Base-by-base conservation (phyloP, 495 filamentous ascomycete genomes). In the Penicillium ochrochloron region DNA sequence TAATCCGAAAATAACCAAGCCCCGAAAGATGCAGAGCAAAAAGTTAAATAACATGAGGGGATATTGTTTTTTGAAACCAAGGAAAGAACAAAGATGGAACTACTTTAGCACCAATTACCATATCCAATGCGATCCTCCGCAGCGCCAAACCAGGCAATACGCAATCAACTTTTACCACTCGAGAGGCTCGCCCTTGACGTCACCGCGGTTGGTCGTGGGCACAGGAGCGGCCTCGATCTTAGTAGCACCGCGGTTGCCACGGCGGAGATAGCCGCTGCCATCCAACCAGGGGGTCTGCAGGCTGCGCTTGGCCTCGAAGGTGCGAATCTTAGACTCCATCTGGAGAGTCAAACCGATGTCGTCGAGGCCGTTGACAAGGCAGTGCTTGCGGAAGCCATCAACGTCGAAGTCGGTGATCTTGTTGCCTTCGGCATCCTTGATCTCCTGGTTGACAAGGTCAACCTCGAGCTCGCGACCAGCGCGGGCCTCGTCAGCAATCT, bases 331-430 rank as follows among this genome's bases (percentile, higher is more conserved):
- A 56, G 90, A 88, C 68, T 93, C 93, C 77, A 93, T 85, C 78
- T 96, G 91, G 77, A 97, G 90, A 21, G 95, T 98, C 41, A 98
- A 79, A 55, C 93, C 95, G 66, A 99, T 98, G 68, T 99, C 95
- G 77, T 99, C 95, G 10, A 99, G 86, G 1, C 95, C 95, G 74
- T 99, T 97, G 64, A 96, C 80, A 39, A 99, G 81, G 73, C 95
- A 99, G 79, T 98, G 92, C 79, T 94, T 96, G 67, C 93, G 82
- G 84, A 97, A 99, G 70, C 86, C 84, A 63, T 97, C 94, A 34
- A 97, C 90, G 2, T 97, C 90, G 69, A 99, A 99, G 44, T 73
- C 72, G 68, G 86, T 88, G 42, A 99, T 79, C 70, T 84, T 84
- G 61, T 84, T 86, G 46, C 95, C 94, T 41, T 84, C 73, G 3